Conservation (phyloP, 768 basidiomycete genomes). For the Chalciporus sphaerocephalus region DNA sequence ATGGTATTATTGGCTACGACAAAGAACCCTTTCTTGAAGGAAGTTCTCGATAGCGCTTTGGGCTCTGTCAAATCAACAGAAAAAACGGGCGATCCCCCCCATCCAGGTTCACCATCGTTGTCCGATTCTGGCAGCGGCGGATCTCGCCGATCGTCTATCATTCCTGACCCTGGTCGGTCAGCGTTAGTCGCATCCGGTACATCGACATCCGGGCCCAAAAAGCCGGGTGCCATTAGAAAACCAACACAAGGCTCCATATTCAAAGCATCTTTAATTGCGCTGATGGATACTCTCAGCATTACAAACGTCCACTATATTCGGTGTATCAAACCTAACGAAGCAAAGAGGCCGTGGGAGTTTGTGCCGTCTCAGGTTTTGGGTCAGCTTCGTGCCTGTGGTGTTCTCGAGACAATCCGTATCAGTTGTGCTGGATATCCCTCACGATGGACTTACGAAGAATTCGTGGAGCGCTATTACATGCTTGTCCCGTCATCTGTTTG, state of each 20-base stretch:
- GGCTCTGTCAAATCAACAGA: slow-evolving; percentile 66
- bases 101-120: slow-evolving; percentile 68
- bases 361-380: slow-evolving; percentile 92
- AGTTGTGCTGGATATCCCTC: slow-evolving; percentile 99
- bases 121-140: slow-evolving; percentile 75
- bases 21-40: slow-evolving; percentile 89
- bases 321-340: slow-evolving; percentile 98
- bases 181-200: slow-evolving; percentile 56
- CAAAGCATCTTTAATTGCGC: slow-evolving; percentile 85
- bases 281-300: slow-evolving; percentile 96
- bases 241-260: slow-evolving; percentile 98
- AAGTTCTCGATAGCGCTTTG: slow-evolving; percentile 89
- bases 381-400: slow-evolving; percentile 96
- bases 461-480: slow-evolving; percentile 99
- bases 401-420: slow-evolving; percentile 96
- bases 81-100: slow-evolving; percentile 40
- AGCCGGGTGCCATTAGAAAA: slow-evolving; percentile 75
- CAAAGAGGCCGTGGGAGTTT: slow-evolving; percentile 95
- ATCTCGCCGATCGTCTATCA: slow-evolving; percentile 78
- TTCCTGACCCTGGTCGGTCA: slow-evolving; percentile 81
- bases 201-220: slow-evolving; percentile 44
- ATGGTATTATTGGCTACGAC: slow-evolving; percentile 82
- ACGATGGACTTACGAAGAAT: slow-evolving; percentile 97
- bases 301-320: slow-evolving; percentile 99
- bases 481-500: slow-evolving; percentile 83